Evolutionary conservation across 306 rosid genomes (phyloP), one percentile per base, ranked within the genome.

Genomic region (Cicer pinnatifidum): DNA sequence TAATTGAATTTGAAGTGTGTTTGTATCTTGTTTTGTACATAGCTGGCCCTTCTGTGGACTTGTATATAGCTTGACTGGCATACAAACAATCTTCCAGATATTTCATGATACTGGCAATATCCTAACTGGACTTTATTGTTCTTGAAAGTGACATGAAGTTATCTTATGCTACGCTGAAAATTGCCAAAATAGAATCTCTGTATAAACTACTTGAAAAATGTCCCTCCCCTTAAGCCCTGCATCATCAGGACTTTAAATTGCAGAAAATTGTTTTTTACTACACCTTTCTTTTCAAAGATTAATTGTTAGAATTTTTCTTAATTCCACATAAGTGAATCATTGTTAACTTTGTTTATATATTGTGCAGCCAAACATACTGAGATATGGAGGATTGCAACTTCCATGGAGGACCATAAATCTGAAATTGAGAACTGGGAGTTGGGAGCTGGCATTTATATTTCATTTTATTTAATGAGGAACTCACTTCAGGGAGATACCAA

Each of bases 341-440:
- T 41, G 35, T 52, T 82, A 61, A 74, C 67, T 73, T 76, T 2
- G 37, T 78, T 33, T 50, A 69, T 71, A 37, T 35, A 46, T 58
- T 78, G 20, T 83, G 87, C 83, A 94, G 98, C 86, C 43, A 77
- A 89, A 83, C 89, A 94, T 76, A 16, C 89, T 7, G 97, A 94
- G 82, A 77, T 91, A 78, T 91, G 95, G 98, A 80, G 86, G 83
- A 80, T 91, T 59, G 95, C 90, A 45, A 89, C 91, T 67, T 85
- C 86, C 59, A 91, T 94, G 98, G 96, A 89, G 81, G 89, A 71
- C 82, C 87, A 88, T 83, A 94, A 94, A 85, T 88, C 95, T 73
- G 98, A 94, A 87, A 94, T 91, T 82, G 98, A 91, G 52, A 94
- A 94, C 79, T 94, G 98, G 98, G 96, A 94, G 67, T 86, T 88